These are phyloP conservation scores for Cerrena zonata DNA, from an alignment of 1,284 basidiomycete species.

Conservation along the genomic window DNA sequence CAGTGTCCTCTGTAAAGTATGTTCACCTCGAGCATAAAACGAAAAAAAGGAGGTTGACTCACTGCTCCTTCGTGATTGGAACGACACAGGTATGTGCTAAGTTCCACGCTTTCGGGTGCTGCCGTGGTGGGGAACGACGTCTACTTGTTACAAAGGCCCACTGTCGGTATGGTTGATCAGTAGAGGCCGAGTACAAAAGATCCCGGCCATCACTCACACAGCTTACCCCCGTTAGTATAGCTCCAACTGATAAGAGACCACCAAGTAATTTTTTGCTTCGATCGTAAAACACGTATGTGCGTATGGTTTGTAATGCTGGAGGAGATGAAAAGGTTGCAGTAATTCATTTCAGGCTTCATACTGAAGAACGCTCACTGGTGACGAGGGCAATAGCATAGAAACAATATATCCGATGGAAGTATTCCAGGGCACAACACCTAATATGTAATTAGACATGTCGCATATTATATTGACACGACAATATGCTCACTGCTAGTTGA, in stretches of 20 bases:
- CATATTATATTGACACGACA: constrained; percentile 6
- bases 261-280: constrained; percentile 27
- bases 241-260: neutral
- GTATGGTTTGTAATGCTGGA: constrained; percentile 35
- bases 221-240: neutral
- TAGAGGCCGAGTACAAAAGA: neutral
- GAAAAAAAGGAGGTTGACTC: too few relatives aligned
- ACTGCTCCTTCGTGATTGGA: too few relatives aligned
- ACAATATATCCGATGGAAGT: constrained; percentile 26
- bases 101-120: too few relatives aligned
- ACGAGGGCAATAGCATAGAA: constrained; percentile 31
- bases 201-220: neutral
- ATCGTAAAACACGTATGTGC: constrained; percentile 38
- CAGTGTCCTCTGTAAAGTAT: too few relatives aligned
- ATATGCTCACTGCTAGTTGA: neutral
- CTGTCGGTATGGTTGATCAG: neutral
- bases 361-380: constrained; percentile 31
- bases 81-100: too few relatives aligned
- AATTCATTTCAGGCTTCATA: too few relatives aligned
- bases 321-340: too few relatives aligned
- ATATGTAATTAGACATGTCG: constrained; percentile 10
- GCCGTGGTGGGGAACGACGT: too few relatives aligned
- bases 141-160: neutral
- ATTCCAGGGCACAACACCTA: too few relatives aligned
- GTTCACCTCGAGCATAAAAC: too few relatives aligned